Evolutionary conservation across 345 rosid genomes (phyloP).

Genomic region (Hirschfeldia incana): DNA sequence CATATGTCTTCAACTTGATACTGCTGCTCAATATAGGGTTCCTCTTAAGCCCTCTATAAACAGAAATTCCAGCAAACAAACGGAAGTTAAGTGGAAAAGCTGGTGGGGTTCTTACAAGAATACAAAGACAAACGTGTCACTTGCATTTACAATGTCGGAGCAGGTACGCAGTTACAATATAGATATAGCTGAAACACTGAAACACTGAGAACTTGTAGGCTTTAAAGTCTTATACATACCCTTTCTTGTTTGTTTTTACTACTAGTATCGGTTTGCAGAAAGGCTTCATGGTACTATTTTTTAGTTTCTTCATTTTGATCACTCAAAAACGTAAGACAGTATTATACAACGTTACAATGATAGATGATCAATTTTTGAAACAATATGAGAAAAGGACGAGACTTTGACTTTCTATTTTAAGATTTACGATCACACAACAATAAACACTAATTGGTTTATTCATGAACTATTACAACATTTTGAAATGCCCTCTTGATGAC

Average conservation of each 20-base stretch:
- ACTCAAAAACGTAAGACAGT: background rate
- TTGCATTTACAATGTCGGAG: too few species aligned
- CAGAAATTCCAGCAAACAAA: too few species aligned
- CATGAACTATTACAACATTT: constrained; percentile 6
- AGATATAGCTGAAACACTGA: too few species aligned
- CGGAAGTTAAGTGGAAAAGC: background rate
- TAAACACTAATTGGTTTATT: background rate
- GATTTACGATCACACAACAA: background rate
- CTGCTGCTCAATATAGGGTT: constrained; percentile 57
- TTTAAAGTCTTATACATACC: too few species aligned
- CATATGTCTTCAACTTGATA: constrained; percentile 40
- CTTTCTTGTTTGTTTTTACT: too few species aligned
- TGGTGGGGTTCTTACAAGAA: too few species aligned
- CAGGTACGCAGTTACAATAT: too few species aligned
- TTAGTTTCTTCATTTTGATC: background rate
- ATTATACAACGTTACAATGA: background rate
- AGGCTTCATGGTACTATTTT: background rate
- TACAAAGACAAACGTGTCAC: too few species aligned
- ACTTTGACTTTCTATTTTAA: background rate
- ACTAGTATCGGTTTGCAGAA: too few species aligned
- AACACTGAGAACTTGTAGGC: too few species aligned
- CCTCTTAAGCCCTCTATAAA: constrained; percentile 55
- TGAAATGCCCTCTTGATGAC: background rate
- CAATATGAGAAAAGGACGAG: background rate
- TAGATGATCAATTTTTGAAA: background rate